A percentile compares a stretch with the other conserved stretches of the same genome.
These are phyloP conservation scores for Suillus americanus DNA, from an alignment of 768 basidiomycete species.

Conservation along the genomic window DNA sequence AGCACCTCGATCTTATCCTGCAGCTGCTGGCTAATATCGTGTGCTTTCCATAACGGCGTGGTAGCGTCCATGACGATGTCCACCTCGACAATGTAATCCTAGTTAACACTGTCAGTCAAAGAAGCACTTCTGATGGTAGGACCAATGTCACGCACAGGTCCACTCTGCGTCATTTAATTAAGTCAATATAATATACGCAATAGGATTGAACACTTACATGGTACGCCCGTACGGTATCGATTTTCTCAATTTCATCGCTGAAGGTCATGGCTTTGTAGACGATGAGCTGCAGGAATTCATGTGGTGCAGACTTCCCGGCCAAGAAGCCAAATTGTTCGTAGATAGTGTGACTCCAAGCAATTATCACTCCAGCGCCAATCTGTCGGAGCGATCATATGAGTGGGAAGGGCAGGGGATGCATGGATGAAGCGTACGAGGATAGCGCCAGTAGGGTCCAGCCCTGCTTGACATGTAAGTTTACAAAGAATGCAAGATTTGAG, in stretches of 20 bases:
- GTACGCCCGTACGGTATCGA: conserved; percentile 93
- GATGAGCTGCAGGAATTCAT: conserved; percentile 87
- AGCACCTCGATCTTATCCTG: conserved; percentile 89
- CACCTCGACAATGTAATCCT: conserved; percentile 93
- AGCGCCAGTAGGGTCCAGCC: conserved; percentile 77
- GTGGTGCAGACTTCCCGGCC: conserved; percentile 90
- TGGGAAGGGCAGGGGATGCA: neutral
- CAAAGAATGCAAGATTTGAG: conserved; percentile 6
- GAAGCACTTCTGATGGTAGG: neutral
- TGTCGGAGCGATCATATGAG: conserved; percentile 26
- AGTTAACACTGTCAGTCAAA: conserved; percentile 7
- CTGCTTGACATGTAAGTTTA: conserved; percentile 33
- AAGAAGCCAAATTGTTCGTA: conserved; percentile 82
- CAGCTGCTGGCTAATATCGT: conserved; percentile 79
- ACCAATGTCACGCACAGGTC: conserved; percentile 50
- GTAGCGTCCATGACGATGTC: conserved; percentile 91
- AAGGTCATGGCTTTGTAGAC: conserved; percentile 92
- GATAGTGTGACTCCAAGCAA: conserved; percentile 74
- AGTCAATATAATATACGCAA: neutral
- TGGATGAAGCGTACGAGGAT: conserved; percentile 53
- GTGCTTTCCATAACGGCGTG: conserved; percentile 87
- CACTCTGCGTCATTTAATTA: conserved; percentile 47
- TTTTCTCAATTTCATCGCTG: conserved; percentile 76
- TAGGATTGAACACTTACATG: conserved; percentile 52
- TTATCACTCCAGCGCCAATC: conserved; percentile 80